Conservation (phyloP, 805 yeast genomes). For the Kuraishia capsulata region DNA sequence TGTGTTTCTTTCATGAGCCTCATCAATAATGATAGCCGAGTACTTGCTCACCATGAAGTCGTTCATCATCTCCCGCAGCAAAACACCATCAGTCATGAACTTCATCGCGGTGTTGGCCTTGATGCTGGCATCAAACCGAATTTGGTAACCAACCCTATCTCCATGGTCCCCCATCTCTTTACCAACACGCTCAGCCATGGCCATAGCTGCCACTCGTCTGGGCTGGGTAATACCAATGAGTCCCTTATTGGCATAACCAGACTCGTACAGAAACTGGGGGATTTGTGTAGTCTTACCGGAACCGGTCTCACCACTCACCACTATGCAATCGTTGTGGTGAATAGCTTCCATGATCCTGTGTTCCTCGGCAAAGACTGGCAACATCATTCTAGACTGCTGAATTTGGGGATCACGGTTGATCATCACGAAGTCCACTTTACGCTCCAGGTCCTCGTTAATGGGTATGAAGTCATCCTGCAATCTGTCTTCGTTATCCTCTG, state of each 20-base stretch:
- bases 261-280: conserved; percentile 90
- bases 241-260: conserved; percentile 91
- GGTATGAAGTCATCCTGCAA: conserved; percentile 55
- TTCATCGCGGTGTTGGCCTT: conserved; percentile 63
- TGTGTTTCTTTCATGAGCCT: conserved; percentile 95
- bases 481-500: conserved; percentile 70
- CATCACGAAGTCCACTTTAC: conserved; percentile 61
- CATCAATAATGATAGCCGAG: conserved; percentile 85
- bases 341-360: conserved; percentile 93
- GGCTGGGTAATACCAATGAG: conserved; percentile 97
- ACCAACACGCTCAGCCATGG: conserved; percentile 79
- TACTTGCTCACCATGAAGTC: conserved; percentile 78
- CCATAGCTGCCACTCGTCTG: conserved; percentile 87
- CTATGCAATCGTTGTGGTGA: conserved; percentile 82
- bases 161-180: conserved; percentile 70
- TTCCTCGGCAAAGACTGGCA: conserved; percentile 90
- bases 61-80: conserved; percentile 84
- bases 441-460: conserved; percentile 37
- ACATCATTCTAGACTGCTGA: conserved; percentile 54
- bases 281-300: conserved; percentile 98
- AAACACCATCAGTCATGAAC: conserved; percentile 93
- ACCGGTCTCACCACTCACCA: conserved; percentile 96
- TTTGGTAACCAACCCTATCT: conserved; percentile 66
- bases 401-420: conserved; percentile 60
- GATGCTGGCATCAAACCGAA: conserved; percentile 67